These are phyloP conservation scores for Geosmithia flava DNA, from an alignment of 2,329 filamentous ascomycete genomes.

Conservation along the genomic window DNA sequence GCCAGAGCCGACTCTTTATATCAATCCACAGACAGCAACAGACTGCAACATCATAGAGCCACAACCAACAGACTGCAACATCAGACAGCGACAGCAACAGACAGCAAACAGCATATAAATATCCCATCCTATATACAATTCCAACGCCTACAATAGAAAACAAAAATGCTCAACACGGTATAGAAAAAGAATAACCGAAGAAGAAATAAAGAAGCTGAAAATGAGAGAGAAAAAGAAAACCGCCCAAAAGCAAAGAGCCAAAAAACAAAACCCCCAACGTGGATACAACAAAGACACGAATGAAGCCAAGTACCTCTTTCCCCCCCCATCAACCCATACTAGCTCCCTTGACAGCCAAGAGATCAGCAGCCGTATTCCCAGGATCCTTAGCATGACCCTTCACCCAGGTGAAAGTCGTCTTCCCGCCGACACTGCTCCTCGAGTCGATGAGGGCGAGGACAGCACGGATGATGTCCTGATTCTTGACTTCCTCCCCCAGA, in stretches of 20 bases:
- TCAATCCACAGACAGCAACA: no score
- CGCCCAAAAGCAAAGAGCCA: no score
- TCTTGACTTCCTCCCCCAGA: constrained; percentile 62
- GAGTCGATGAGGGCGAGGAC: constrained; percentile 62
- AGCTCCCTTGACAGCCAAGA: constrained; percentile 48
- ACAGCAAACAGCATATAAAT: no score
- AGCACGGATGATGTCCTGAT: constrained; percentile 69
- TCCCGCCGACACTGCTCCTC: constrained; percentile 43
- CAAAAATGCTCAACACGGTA: background rate
- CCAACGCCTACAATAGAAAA: no score
- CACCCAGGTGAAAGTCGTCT: constrained; percentile 73
- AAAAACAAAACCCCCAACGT: no score
- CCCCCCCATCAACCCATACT: constrained; percentile 9
- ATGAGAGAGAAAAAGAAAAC: constrained; percentile 1
- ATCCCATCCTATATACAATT: no score
- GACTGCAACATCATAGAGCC: no score
- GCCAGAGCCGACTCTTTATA: no score
- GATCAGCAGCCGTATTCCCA: constrained; percentile 75
- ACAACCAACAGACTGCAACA: no score
- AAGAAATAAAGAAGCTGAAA: background rate
- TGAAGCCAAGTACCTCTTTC: no score
- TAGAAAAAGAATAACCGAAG: background rate
- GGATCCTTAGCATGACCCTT: constrained; percentile 66
- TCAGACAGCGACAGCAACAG: no score
- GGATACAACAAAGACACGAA: background rate